Evolutionary conservation across 306 rosid genomes (phyloP).

Genomic region (Gillenia trifoliata): DNA sequence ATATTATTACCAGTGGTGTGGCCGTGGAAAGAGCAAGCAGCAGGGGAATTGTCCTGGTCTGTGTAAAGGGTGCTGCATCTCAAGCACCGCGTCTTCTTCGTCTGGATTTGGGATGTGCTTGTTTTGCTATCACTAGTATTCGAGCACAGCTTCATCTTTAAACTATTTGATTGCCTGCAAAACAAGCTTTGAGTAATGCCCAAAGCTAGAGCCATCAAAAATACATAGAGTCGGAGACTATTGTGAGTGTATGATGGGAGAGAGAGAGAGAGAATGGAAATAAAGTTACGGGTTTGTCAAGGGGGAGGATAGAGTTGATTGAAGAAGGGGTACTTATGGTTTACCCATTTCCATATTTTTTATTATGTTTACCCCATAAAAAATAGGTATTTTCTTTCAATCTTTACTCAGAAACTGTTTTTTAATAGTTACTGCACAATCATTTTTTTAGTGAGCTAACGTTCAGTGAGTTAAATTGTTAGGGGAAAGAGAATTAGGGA

Average conservation of each 20-base stretch:
- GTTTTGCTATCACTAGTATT: conserved; percentile 2
- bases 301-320: too few species aligned
- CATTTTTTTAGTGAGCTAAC: too few species aligned
- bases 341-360: too few species aligned
- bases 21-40: conserved; percentile 84
- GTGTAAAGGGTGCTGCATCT: conserved; percentile 65
- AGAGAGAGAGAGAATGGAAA: neutral
- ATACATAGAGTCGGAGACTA: too few species aligned
- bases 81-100: conserved; percentile 52
- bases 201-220: conserved; percentile 33
- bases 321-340: too few species aligned
- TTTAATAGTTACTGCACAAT: too few species aligned
- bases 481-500: too few species aligned
- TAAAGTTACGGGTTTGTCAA: neutral
- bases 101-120: conserved; percentile 16
- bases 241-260: neutral
- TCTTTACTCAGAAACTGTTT: too few species aligned
- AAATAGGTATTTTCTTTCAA: too few species aligned
- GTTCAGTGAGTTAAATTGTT: too few species aligned
- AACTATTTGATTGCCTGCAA: conserved; percentile 21
- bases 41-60: conserved; percentile 45
- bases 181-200: conserved; percentile 14
- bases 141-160: conserved; percentile 30
- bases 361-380: too few species aligned
- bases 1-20: conserved; percentile 54